Evolutionary conservation across 2,329 filamentous ascomycete genomes (phyloP), one percentile per base, ranked within the genome.

Genomic region (Monosporascus sp.): DNA sequence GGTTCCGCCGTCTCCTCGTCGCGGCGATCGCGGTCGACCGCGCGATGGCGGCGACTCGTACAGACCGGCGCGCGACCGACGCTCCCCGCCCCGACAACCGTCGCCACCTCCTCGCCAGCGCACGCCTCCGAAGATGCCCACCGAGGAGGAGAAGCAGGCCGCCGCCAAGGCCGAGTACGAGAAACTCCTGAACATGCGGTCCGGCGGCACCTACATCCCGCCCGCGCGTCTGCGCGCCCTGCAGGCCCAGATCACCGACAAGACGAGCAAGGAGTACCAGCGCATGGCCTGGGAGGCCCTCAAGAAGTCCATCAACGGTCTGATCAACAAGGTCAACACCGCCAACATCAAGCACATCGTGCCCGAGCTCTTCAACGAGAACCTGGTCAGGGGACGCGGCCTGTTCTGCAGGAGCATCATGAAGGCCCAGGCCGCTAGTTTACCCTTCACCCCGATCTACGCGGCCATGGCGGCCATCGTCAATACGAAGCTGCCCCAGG

Each of bases 291-390:
- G 94, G 94, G 94, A 99, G 73, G 93, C 93, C 14, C 77, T 99
- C 66, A 99, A 99, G 77, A 99, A 99, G 78, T 94, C 89, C 48
- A 96, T 99, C 74, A 97, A 99, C 69, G 94, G 94, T 63, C 76
- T 99, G 60, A 96, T 99, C 80, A 99, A 99, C 81, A 99, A 99
- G 78, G 89, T 97, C 78, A 97, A 97, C 73, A 89, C 93, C 52
- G 90, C 89, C 37, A 99, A 99, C 71, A 97, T 99, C 80, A 97
- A 99, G 73, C 83, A 89, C 67, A 97, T 99, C 58, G 91, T 97
- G 24, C 93, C 93, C 2, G 94, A 99, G 74, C 79, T 99, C 46
- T 99, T 99, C 72, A 84, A 85, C 49, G 94, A 99, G 78, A 99
- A 99, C 69, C 74, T 99, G 63, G 80, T 99, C 41, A 87, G 94